Percentiles rank a stretch among this genome's conserved stretches.
Evolutionary conservation across 208 protist genomes (phyloP).

Genomic region (Leishmania guyanensis): DNA sequence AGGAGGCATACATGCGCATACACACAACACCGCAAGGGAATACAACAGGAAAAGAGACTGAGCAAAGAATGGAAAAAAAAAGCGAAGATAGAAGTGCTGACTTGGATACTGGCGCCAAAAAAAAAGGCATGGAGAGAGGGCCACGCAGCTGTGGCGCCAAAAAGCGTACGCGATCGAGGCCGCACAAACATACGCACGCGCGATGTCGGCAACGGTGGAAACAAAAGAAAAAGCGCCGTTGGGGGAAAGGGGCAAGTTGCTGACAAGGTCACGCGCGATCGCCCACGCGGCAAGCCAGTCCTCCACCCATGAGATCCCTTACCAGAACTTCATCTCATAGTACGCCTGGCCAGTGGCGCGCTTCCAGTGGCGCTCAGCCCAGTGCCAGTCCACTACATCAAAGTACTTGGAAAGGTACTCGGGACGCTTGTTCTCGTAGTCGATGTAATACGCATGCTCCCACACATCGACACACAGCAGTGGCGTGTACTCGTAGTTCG

Average conservation of each 20-base stretch:
- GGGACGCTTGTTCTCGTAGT: conserved; percentile 92
- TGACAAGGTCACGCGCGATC: neutral
- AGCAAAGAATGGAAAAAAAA: conserved; percentile 2
- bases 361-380: conserved; percentile 92
- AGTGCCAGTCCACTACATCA: conserved; percentile 95
- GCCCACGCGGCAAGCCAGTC: neutral
- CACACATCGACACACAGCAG: conserved; percentile 93
- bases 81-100: neutral
- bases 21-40: neutral
- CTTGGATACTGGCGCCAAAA: neutral
- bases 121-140: neutral
- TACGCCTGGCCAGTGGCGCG: conserved; percentile 85
- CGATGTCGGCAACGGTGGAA: neutral
- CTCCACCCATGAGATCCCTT: conserved; percentile 1
- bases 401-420: conserved; percentile 91
- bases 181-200: neutral
- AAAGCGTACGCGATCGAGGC: neutral
- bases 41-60: neutral
- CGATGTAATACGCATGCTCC: conserved; percentile 96
- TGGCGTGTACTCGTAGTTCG: conserved; percentile 54
- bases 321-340: conserved; percentile 89
- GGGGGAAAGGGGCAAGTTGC: neutral
- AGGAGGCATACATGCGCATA: neutral
- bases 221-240: neutral
- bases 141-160: neutral